Evolutionary conservation across 2,329 filamentous ascomycete genomes (phyloP), one percentile per base, ranked within the genome.

Genomic region (Nakataea oryzae): DNA sequence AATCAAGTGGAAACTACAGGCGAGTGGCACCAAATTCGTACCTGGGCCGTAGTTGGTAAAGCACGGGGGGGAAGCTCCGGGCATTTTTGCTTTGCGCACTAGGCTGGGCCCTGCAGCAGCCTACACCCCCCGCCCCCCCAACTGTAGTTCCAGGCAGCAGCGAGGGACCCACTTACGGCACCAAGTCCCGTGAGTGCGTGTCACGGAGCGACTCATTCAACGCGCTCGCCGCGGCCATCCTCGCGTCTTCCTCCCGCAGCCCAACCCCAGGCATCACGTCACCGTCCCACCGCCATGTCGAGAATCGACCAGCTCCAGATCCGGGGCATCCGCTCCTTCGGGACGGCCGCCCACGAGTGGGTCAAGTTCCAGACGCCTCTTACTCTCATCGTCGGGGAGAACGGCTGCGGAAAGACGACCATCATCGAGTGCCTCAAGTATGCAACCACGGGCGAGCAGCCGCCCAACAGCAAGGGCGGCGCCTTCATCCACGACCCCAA

Each of bases 401-500:
- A 99, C 78, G 95, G 95, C 62, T 97, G 93, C 1, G 95, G 95
- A 65, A 99, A 99, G 78, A 99, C 95, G 68, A 97, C 95, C 63
- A 96, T 99, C 71, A 99, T 99, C 75, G 95, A 99, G 75, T 96
- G 92, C 73, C 88, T 99, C 70, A 97, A 97, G 73, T 99, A 97
- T 86, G 93, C 91, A 61, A 97, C 96, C 24, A 97, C 93, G 9
- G 96, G 95, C 62, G 90, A 96, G 70, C 83, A 96, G 58, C 95
- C 95, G 1, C 91, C 95, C 34, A 96, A 97, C 78, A 93, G 88
- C 78, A 89, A 87, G 68, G 89, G 89, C 30, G 93, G 92, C 34
- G 93, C 93, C 59, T 99, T 97, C 73, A 91, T 99, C 65, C 93
- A 99, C 73, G 95, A 99, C 70, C 95, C 95, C n/a, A 95, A 95